Percentiles rank a stretch among this genome's conserved stretches.
Conservation (phyloP, 306 rosid genomes). For the Alnus rubra region DNA sequence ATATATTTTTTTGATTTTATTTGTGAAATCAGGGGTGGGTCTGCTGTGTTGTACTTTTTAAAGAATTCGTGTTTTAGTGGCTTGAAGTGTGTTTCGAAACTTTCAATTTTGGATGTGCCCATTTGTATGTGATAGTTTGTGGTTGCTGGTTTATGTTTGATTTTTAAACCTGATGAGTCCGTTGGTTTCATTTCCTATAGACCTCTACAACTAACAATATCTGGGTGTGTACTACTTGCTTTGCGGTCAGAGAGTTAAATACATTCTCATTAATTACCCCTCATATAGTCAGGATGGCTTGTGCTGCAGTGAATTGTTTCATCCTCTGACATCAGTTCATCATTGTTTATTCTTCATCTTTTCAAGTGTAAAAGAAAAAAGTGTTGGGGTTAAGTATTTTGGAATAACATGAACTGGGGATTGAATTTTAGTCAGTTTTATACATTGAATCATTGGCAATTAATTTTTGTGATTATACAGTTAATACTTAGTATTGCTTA, state of each 20-base stretch:
- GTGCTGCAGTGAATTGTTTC: neutral
- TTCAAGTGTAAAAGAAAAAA: neutral
- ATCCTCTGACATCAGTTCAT: neutral
- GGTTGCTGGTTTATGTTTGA: neutral
- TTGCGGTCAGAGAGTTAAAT: neutral
- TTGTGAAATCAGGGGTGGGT: neutral
- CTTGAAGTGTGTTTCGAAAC: neutral
- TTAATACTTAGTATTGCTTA: neutral
- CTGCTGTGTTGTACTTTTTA: neutral
- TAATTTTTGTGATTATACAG: neutral
- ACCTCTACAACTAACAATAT: neutral
- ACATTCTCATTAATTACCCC: neutral
- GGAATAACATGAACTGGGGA: slow-evolving; percentile 8
- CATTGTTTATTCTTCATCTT: neutral
- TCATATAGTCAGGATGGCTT: neutral
- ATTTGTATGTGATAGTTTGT: neutral
- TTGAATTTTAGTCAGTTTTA: neutral
- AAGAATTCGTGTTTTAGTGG: neutral
- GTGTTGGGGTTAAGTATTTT: neutral
- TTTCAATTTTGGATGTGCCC: neutral
- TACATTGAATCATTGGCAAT: slow-evolving; percentile 5
- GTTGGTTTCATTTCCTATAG: neutral
- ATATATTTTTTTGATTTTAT: neutral
- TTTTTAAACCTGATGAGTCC: neutral
- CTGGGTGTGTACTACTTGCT: neutral